Conservation (phyloP, 306 rosid species). For the Lathyrus sativus region DNA sequence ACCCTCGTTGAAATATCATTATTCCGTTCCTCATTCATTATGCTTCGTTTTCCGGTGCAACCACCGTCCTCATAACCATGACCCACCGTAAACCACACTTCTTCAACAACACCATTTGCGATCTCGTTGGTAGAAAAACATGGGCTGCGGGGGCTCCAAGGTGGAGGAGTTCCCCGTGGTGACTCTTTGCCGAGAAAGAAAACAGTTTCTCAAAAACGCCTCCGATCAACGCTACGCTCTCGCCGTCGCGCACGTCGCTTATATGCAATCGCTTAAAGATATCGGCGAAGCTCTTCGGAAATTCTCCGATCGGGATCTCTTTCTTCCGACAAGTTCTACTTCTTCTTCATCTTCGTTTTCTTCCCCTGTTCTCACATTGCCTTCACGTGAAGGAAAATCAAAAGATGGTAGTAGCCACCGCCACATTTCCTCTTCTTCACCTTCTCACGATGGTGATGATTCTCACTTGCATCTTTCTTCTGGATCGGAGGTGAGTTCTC, state of each 20-base stretch:
- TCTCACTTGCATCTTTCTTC: slow-evolving; percentile 75
- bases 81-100: slow-evolving; percentile 1
- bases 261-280: slow-evolving; percentile 71
- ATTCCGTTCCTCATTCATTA: slow-evolving; percentile 31
- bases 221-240: slow-evolving; percentile 80
- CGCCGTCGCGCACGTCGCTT: slow-evolving; percentile 86
- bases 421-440: background rate
- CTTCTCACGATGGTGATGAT: slow-evolving; percentile 30
- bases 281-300: slow-evolving; percentile 77
- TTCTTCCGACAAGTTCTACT: slow-evolving; percentile 37
- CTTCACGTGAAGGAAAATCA: slow-evolving; percentile 65
- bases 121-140: slow-evolving; percentile 27
- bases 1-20: background rate
- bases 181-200: slow-evolving; percentile 74
- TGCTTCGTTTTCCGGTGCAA: slow-evolving; percentile 41
- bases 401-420: background rate
- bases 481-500: slow-evolving; percentile 56
- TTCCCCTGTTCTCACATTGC: slow-evolving; percentile 91
- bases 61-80: slow-evolving; percentile 49
- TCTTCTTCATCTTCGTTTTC: slow-evolving; percentile 37
- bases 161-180: slow-evolving; percentile 83
- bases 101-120: background rate
- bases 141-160: slow-evolving; percentile 97
- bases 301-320: slow-evolving; percentile 81
- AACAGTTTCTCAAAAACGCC: slow-evolving; percentile 69